Evolutionary conservation across 2,329 filamentous ascomycete species (phyloP).

Genomic region (Penicillium sp.): DNA sequence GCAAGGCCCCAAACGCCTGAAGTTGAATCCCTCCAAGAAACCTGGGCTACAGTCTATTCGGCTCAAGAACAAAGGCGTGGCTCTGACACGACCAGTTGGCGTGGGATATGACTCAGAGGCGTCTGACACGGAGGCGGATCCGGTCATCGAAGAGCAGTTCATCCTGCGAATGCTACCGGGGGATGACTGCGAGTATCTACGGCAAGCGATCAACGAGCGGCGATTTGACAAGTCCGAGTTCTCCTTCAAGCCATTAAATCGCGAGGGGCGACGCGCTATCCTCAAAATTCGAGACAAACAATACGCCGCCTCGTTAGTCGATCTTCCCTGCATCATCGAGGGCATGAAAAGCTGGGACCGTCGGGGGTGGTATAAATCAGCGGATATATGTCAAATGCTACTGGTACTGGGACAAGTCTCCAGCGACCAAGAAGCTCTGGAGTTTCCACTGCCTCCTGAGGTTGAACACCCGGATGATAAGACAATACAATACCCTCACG

Average conservation of each 20-base stretch:
- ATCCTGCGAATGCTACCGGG: slow-evolving; percentile 85
- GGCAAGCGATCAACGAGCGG: slow-evolving; percentile 70
- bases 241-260: slow-evolving; percentile 69
- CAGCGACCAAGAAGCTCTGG: slow-evolving; percentile 63
- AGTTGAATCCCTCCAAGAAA: slow-evolving; percentile 40
- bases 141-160: slow-evolving; percentile 84
- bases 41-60: slow-evolving; percentile 49
- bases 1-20: slow-evolving; percentile 39
- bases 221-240: slow-evolving; percentile 79
- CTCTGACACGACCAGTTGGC: slow-evolving; percentile 67
- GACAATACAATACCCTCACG: slow-evolving; percentile 75
- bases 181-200: slow-evolving; percentile 78
- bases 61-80: slow-evolving; percentile 65
- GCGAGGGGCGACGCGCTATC: slow-evolving; percentile 68
- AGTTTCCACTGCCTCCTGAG: slow-evolving; percentile 67
- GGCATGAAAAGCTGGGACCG: slow-evolving; percentile 93
- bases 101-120: slow-evolving; percentile 97
- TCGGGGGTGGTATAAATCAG: slow-evolving; percentile 82
- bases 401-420: slow-evolving; percentile 68
- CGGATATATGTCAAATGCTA: slow-evolving; percentile 86
- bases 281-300: slow-evolving; percentile 66
- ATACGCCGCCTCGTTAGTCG: slow-evolving; percentile 76
- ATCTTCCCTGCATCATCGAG: slow-evolving; percentile 82
- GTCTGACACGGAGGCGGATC: slow-evolving; percentile 83
- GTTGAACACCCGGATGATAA: slow-evolving; percentile 57